These are phyloP conservation scores for Tubosaeta sp. DNA, from an alignment of 768 basidiomycete genomes.

Conservation along the genomic window DNA sequence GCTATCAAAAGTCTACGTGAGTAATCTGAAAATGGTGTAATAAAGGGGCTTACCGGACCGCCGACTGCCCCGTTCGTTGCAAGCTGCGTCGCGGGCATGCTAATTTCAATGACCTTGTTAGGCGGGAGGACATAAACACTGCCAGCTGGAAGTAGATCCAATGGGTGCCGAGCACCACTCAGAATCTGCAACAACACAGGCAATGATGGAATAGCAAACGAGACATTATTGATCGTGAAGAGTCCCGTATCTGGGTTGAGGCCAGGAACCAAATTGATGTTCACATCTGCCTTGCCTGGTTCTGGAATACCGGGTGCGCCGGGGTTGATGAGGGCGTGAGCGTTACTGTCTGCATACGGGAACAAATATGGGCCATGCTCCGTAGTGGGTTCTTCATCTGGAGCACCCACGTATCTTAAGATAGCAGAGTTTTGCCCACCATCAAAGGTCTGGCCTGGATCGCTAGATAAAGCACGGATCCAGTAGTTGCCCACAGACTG, in stretches of 20 bases:
- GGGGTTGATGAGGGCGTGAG: slow-evolving; percentile 17
- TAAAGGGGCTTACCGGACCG: slow-evolving; percentile 27
- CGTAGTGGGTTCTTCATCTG: slow-evolving; percentile 28
- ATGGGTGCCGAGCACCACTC: slow-evolving; percentile 14
- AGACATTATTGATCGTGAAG: slow-evolving; percentile 9
- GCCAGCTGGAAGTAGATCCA: neutral
- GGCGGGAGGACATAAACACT: slow-evolving; percentile 14
- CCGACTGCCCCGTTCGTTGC: slow-evolving; percentile 22
- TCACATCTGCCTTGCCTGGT: slow-evolving; percentile 23
- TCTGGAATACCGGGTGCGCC: slow-evolving; percentile 22
- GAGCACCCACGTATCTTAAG: slow-evolving; percentile 21
- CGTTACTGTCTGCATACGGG: slow-evolving; percentile 14
- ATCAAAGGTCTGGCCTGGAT: slow-evolving; percentile 31
- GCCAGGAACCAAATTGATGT: slow-evolving; percentile 16
- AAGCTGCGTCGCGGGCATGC: slow-evolving; percentile 12
- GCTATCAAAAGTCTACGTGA: slow-evolving; percentile 7
- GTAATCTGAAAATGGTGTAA: too few species aligned
- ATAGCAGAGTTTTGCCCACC: slow-evolving; percentile 23
- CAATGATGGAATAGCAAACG: slow-evolving; percentile 5
- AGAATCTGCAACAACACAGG: slow-evolving; percentile 22
- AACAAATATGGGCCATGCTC: slow-evolving; percentile 3
- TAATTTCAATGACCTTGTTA: slow-evolving; percentile 15
- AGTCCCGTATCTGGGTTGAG: neutral
- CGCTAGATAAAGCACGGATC: slow-evolving; percentile 5
- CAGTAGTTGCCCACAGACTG: slow-evolving; percentile 42